These are phyloP conservation scores for Zygotorulaspora chibaensis DNA, from an alignment of 805 yeast species.

Conservation along the genomic window DNA sequence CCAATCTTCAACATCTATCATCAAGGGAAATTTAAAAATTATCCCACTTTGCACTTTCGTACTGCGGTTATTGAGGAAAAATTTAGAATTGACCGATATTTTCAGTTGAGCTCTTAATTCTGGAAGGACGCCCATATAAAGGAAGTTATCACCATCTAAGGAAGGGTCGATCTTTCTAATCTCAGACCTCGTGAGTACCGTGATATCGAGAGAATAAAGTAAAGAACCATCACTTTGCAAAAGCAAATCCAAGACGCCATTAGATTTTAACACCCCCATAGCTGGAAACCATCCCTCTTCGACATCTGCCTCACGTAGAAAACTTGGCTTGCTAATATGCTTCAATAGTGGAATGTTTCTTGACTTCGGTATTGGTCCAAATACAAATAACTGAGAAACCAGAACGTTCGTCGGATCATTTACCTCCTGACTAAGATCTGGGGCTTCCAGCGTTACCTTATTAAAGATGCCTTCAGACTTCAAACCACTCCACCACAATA, in stretches of 20 bases:
- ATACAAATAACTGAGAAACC: constrained; percentile 62
- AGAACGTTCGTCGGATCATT: constrained; percentile 40
- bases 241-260: constrained; percentile 58
- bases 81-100: constrained; percentile 4
- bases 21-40: constrained; percentile 58
- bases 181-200: constrained; percentile 52
- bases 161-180: constrained; percentile 62
- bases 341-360: constrained; percentile 20
- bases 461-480: constrained; percentile 50
- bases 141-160: constrained; percentile 52
- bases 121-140: constrained; percentile 54
- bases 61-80: constrained; percentile 9
- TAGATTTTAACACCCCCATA: constrained; percentile 63
- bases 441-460: constrained; percentile 42
- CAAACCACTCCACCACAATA: constrained; percentile 56
- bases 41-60: constrained; percentile 16
- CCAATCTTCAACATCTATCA: constrained; percentile 75
- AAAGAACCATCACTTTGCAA: constrained; percentile 61
- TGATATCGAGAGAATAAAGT: constrained; percentile 55
- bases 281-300: constrained; percentile 68
- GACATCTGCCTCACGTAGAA: constrained; percentile 9
- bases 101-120: constrained; percentile 43
- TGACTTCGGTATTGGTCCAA: constrained; percentile 49
- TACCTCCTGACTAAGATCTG: constrained; percentile 21
- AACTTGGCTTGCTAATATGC: constrained; percentile 13